These are phyloP conservation scores for Closterium sp. DNA, from an alignment of 139 green algal genomes.

Conservation along the genomic window DNA sequence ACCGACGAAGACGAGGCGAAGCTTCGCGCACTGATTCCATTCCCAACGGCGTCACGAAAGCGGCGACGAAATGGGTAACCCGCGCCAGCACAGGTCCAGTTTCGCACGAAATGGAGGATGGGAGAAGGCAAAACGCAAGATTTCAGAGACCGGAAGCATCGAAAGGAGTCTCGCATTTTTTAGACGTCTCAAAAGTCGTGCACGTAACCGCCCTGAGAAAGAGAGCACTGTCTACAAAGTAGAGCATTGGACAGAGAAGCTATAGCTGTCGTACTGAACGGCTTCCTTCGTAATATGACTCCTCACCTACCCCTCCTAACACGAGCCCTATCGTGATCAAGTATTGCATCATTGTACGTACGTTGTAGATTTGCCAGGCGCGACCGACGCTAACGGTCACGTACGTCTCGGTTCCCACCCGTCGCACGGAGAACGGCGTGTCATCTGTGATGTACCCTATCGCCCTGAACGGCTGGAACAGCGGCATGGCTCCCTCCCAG, in stretches of 20 bases:
- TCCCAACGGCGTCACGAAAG: background rate
- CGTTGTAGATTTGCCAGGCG: slow-evolving; percentile 90
- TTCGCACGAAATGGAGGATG: background rate
- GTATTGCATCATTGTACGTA: slow-evolving; percentile 19
- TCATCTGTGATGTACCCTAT: slow-evolving; percentile 88
- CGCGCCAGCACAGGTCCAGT: background rate
- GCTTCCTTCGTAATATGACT: background rate
- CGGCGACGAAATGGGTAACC: too few relatives aligned
- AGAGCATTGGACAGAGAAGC: too few relatives aligned
- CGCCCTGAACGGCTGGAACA: slow-evolving; percentile 84
- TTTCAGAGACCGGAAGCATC: too few relatives aligned
- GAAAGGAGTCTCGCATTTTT: too few relatives aligned
- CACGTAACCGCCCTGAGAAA: too few relatives aligned
- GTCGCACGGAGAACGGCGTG: slow-evolving; percentile 77
- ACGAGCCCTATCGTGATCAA: background rate
- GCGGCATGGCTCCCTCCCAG: slow-evolving; percentile 41
- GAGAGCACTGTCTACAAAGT: too few relatives aligned
- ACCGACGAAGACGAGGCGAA: slow-evolving; percentile 39
- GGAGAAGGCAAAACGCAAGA: background rate
- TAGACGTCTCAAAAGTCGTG: too few relatives aligned
- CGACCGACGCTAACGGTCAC: slow-evolving; percentile 87
- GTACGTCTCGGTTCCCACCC: slow-evolving; percentile 75
- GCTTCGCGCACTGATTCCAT: slow-evolving; percentile 35
- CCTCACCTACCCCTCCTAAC: too few relatives aligned
- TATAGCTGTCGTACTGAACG: background rate